A percentile compares a stretch with the other conserved stretches of the same genome.
These are phyloP conservation scores for Geosmithia morbida DNA, from an alignment of 2,329 filamentous ascomycete genomes.

Conservation along the genomic window DNA sequence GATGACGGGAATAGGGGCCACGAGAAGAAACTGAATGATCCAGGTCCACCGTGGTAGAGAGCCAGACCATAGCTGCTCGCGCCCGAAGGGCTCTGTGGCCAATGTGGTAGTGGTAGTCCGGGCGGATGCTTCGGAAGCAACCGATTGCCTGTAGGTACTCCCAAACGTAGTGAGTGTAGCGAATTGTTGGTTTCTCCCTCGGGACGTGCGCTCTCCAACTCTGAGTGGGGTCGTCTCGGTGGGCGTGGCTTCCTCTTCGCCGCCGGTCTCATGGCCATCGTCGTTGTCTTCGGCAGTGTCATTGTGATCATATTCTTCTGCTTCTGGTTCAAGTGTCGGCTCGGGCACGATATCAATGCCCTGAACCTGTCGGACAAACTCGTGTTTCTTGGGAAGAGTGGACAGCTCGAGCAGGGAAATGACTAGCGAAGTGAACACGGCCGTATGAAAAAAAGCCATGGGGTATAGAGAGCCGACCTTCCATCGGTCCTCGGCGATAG, in stretches of 20 bases:
- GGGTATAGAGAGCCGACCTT: slow-evolving; percentile 67
- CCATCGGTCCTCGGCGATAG: slow-evolving; percentile 62
- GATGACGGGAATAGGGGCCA: slow-evolving; percentile 66
- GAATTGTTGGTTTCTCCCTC: slow-evolving; percentile 16
- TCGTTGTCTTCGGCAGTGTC: slow-evolving; percentile 4
- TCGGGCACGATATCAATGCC: slow-evolving; percentile 24
- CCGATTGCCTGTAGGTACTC: slow-evolving; percentile 37
- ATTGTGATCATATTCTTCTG: slow-evolving; percentile 1
- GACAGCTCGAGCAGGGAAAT: slow-evolving; percentile 73
- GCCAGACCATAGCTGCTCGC: slow-evolving; percentile 78
- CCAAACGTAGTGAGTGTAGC: slow-evolving; percentile 30
- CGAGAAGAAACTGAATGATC: slow-evolving; percentile 70
- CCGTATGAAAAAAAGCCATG: slow-evolving; percentile 65
- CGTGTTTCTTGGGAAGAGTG: slow-evolving; percentile 54
- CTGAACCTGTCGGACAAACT: slow-evolving; percentile 47
- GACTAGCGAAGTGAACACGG: slow-evolving; percentile 58
- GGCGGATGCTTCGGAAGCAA: slow-evolving; percentile 12
- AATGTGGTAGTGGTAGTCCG: slow-evolving; percentile 9
- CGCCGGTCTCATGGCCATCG: slow-evolving; percentile 10
- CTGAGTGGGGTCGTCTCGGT: slow-evolving; percentile 42
- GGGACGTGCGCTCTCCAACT: slow-evolving; percentile 16
- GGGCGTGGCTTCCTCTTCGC: slow-evolving; percentile 38
- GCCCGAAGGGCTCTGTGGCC: slow-evolving; percentile 34
- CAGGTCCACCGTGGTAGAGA: slow-evolving; percentile 72
- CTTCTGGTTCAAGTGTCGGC: neutral